Base-by-base conservation (phyloP, 352 stramenopile genomes). In the Globisporangium alternatum region DNA sequence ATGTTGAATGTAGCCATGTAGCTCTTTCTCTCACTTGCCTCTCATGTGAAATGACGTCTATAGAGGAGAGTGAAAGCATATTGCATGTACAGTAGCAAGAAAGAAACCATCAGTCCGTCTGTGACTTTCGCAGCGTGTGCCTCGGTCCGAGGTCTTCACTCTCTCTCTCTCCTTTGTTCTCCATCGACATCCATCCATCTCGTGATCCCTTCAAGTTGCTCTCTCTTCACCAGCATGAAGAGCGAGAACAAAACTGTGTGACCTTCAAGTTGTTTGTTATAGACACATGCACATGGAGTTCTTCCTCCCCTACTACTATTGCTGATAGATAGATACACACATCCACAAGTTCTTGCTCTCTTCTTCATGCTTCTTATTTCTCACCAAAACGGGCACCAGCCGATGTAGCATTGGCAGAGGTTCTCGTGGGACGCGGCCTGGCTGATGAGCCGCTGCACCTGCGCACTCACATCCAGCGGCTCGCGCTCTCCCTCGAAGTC, bases 351-450 rank as follows among this genome's bases (percentile, higher is more conserved):
- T 28, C 25, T 28, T 28, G 25, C 25, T 28, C 1, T 28, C 25
- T 28, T 28, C 25, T 28, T 28, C 25, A n/a, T 28, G 8, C 5
- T 44, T 31, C 4, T 2, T 33, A 2, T 25, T 17, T 15, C 39
- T 70, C 78, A 95, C 86, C 86, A 95, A 59, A 95, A 95, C n/a
- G 86, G 86, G 74, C 86, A 99, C 97, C 97, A 99, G 35, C 98
- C 98, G 67, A 99, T 98, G 71, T 99, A 99, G 58, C 97, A 92
- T 71, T 99, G 97, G 65, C 95, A 99, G 33, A 99, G 80, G 75
- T 99, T 99, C 70, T 99, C 97, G 61, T 98, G 96, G 8, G 95
- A 99, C 6, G 97, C 99, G 17, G 98, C 97, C 67, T 99, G 96
- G 44, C 96, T 83, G 73, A 99, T 99, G 67, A 99, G 88, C 9